Evolutionary conservation across 495 filamentous ascomycete species (phyloP).

Genomic region (Chaetomium fimeti): DNA sequence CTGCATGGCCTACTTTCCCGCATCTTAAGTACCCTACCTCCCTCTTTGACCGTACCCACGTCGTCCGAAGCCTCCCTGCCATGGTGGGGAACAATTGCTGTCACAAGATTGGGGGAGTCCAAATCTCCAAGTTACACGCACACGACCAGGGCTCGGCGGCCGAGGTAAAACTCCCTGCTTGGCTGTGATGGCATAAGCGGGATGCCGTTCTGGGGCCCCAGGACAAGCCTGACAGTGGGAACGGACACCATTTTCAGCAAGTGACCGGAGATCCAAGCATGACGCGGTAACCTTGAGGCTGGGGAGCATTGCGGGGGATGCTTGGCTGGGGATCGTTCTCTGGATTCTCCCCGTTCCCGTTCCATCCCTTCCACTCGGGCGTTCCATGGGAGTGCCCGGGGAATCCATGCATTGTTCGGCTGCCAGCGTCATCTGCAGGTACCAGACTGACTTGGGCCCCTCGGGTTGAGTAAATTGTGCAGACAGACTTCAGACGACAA

Average conservation of each 20-base stretch:
- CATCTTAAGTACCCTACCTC: slow-evolving; percentile 6
- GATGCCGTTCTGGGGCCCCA: background rate
- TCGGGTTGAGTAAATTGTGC: background rate
- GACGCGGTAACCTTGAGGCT: background rate
- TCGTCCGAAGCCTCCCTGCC: background rate
- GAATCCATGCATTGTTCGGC: background rate
- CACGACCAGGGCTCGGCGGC: slow-evolving; percentile 17
- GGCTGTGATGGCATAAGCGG: background rate
- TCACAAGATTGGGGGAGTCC: slow-evolving; percentile 12
- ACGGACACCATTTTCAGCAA: slow-evolving; percentile 7
- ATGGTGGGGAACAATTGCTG: background rate
- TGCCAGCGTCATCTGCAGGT: background rate
- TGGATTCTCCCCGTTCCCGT: background rate
- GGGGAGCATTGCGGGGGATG: slow-evolving; percentile 1
- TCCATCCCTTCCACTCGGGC: too few species aligned
- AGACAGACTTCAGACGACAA: background rate
- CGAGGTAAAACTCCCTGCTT: slow-evolving; percentile 14
- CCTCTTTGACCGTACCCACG: background rate
- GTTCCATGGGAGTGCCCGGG: background rate
- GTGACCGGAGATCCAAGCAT: slow-evolving; percentile 14
- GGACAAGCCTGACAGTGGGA: slow-evolving; percentile 1
- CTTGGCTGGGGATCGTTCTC: background rate
- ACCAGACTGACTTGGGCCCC: background rate
- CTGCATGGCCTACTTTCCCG: background rate
- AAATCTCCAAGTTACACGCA: background rate